A percentile compares a stretch with the other conserved stretches of the same genome.
Conservation (phyloP, 768 basidiomycete genomes). For the Phaffia australis region DNA sequence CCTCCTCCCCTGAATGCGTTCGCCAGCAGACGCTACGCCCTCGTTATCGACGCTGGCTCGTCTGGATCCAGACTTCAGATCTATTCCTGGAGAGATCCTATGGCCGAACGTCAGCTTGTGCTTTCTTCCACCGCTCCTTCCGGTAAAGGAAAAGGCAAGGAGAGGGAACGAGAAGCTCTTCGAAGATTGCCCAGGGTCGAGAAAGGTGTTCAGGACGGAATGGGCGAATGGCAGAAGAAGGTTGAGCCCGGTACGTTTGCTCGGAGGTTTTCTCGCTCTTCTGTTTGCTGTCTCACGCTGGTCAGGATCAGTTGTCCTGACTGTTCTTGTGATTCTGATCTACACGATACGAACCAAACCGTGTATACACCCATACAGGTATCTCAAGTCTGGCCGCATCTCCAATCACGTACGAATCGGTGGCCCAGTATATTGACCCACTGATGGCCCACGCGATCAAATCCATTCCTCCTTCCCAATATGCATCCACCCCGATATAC, state of each 20-base stretch:
- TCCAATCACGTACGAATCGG: conserved; percentile 45
- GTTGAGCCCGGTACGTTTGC: conserved; percentile 74
- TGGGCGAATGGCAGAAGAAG: conserved; percentile 75
- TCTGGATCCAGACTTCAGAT: conserved; percentile 93
- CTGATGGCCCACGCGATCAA: conserved; percentile 69
- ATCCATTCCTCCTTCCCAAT: conserved; percentile 75
- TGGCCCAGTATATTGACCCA: conserved; percentile 68
- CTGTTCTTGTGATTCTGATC: no score
- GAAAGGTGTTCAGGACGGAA: conserved; percentile 67
- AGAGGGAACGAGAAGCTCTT: conserved; percentile 41
- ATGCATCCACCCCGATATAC: conserved; percentile 77
- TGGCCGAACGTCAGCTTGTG: conserved; percentile 38
- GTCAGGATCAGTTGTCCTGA: no score
- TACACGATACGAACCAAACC: background rate
- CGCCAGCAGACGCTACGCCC: conserved; percentile 34
- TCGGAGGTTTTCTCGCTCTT: background rate
- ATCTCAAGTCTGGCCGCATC: conserved; percentile 60
- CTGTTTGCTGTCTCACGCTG: background rate
- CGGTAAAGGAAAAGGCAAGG: conserved; percentile 33
- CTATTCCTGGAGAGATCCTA: conserved; percentile 89
- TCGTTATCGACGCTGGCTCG: conserved; percentile 97
- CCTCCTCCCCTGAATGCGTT: conserved; percentile 6
- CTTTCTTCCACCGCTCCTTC: background rate
- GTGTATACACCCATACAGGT: conserved; percentile 44
- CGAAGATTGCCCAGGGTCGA: conserved; percentile 66